Base-by-base conservation (phyloP, 2,329 filamentous ascomycete species). In the Pseudocercospora macadamiae region DNA sequence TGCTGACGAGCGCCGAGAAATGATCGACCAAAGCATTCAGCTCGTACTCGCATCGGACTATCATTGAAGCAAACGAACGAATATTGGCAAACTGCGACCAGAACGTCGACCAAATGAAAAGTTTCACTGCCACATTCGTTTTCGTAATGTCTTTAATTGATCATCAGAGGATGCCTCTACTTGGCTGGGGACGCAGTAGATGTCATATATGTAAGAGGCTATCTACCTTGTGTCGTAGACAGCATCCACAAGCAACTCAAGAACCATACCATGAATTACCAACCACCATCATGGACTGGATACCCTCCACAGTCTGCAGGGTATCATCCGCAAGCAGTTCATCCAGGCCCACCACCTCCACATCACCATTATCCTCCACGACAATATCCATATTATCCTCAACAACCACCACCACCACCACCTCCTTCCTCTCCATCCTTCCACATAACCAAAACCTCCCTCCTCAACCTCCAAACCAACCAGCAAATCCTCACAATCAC, bases 281-380 rank as follows among this genome's bases (percentile, higher is more conserved):
- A 34, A 51, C 12, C 57, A 30, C 36, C 25, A 25, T 21, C 45
- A 37, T 51, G n/a, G 10, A n/a, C 32, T 34, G 32, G 32, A 34
- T 34, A 34, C 7, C 32, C 49, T 60, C 63, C 54, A 51, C 51
- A 28, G 51, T 8, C n/a, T 9, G 10, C 32, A 34, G 39, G n/a
- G n/a, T 16, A 42, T 7, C 39, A 19, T 18, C 14, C 6, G 42
- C 42, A 47, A 23, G 25, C 19, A 47, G n/a, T n/a, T n/a, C n/a
- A n/a, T n/a, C n/a, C n/a, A n/a, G n/a, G n/a, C n/a, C n/a, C n/a
- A n/a, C n/a, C n/a, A n/a, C n/a, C n/a, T n/a, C n/a, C n/a, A n/a
- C n/a, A n/a, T n/a, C n/a, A n/a, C n/a, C n/a, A n/a, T n/a, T n/a
- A n/a, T n/a, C n/a, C n/a, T n/a, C n/a, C n/a, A n/a, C n/a, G n/a